Evolutionary conservation across 2,329 filamentous ascomycete genomes (phyloP).

Genomic region (Alternaria consortialis): DNA sequence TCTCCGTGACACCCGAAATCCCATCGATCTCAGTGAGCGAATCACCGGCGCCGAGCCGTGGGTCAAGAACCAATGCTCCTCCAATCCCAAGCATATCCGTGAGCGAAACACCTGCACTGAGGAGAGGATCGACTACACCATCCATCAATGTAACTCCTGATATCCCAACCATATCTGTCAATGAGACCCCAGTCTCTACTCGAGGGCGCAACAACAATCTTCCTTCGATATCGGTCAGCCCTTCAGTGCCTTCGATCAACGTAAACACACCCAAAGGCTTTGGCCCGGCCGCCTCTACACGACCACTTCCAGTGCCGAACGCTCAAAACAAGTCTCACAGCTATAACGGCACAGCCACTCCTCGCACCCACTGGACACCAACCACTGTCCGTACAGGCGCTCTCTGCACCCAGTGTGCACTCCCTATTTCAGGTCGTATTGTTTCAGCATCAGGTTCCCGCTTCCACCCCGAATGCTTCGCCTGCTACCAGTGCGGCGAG

Average conservation of each 20-base stretch:
- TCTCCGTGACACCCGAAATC: conserved; percentile 33
- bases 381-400: conserved; percentile 67
- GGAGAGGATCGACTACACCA: conserved; percentile 18
- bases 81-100: conserved; percentile 11
- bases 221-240: conserved; percentile 36
- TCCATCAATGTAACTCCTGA: conserved; percentile 32
- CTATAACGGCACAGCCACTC: conserved; percentile 46
- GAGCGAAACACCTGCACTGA: conserved; percentile 27
- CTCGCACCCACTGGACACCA: conserved; percentile 57
- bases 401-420: conserved; percentile 82
- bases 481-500: conserved; percentile 86
- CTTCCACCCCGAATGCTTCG: conserved; percentile 94
- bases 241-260: conserved; percentile 41
- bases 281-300: conserved; percentile 49
- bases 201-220: conserved; percentile 25
- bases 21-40: conserved; percentile 43
- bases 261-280: conserved; percentile 34
- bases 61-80: conserved; percentile 14
- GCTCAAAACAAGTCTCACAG: conserved; percentile 53
- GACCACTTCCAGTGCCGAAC: conserved; percentile 57
- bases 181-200: conserved; percentile 24
- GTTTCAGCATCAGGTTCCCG: conserved; percentile 82
- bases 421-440: conserved; percentile 88
- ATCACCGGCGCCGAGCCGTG: conserved; percentile 21
- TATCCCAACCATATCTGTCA: conserved; percentile 45